Percentiles rank a stretch among this genome's conserved stretches.
Conservation (phyloP, 1,284 basidiomycete genomes). For the Pseudozyma hubeiensis region DNA sequence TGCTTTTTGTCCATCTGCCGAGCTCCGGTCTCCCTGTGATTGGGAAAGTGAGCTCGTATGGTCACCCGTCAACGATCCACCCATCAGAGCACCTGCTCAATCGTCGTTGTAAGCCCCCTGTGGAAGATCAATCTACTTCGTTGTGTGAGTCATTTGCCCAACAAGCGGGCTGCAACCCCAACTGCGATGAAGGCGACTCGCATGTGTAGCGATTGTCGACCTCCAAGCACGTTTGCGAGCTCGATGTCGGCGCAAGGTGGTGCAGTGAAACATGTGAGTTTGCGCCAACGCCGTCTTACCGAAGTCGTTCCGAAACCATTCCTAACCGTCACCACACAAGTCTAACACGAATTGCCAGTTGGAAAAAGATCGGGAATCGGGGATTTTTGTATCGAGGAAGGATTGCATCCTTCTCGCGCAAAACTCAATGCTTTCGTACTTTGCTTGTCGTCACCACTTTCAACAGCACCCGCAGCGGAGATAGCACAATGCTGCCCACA, state of each 20-base stretch:
- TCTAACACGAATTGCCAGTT: constrained; percentile 3
- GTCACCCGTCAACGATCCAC: too few species aligned
- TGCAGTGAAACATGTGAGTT: not conserved
- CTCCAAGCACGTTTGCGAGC: not conserved
- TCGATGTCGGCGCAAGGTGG: too few species aligned
- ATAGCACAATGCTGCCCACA: constrained; percentile 49
- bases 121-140: too few species aligned
- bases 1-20: too few species aligned
- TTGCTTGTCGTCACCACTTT: not conserved
- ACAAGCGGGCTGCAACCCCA: too few species aligned
- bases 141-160: too few species aligned
- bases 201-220: not conserved
- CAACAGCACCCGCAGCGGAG: constrained; percentile 4
- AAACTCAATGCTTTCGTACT: not conserved
- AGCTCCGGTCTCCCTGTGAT: too few species aligned
- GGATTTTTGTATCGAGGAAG: not conserved
- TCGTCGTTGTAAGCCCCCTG: too few species aligned
- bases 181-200: too few species aligned
- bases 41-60: too few species aligned
- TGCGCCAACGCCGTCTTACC: not conserved
- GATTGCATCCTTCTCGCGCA: not conserved
- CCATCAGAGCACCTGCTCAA: too few species aligned
- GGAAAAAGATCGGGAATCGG: constrained; percentile 16
- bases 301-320: not conserved
- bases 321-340: not conserved